Evolutionary conservation across 164 flowering plant genomes (phyloP), one percentile per base, ranked within the genome.

Genomic region (Magnolia officinalis): DNA sequence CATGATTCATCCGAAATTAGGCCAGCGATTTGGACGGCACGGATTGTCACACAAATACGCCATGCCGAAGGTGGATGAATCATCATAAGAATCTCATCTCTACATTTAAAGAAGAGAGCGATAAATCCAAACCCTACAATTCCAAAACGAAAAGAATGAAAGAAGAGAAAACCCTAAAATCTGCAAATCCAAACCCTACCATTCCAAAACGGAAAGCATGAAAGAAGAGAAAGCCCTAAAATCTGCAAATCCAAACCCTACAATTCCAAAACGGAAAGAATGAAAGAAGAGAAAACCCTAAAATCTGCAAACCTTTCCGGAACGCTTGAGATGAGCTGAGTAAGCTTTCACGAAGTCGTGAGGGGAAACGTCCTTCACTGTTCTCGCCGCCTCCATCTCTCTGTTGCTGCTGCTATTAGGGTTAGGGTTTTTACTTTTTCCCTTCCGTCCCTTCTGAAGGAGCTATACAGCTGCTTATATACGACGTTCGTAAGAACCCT

Each of bases 341-440:
- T 88, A 86, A 0, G 84, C 82, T 71, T 78, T 83, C 6, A 78
- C 81, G 83, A 88, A 88, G 26, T 86, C 89, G 79, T 88, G 90
- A 51, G 90, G 86, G 3, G 90, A 88, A 10, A 85, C 90, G 65
- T 88, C 89, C 77, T 88, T 88, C 66, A 88, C 90, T 0, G 83
- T 83, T 72, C 70, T 82, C 24, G 87, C 85, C 10, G 83, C 49
- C 79, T 77, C 83, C 84, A 83, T 82, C 61, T 55, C 61, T 55
- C 13, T 55, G 45, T 5, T 37, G 45, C 6, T 37, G 45, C 45
- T 37, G 45, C 45, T 37, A 37, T 37, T 37, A 37, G 45, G 45
- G 45, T 37, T 37, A 37, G 45, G 45, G 45, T 5, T 37, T 37
- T 37, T 37, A 3, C 3, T 37, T 37, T 6, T 31, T 37, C 6